A percentile compares a stretch with the other conserved stretches of the same genome.
These are phyloP conservation scores for Mucor racemosus DNA, from an alignment of 371 early-diverging fungal genomes.

Conservation along the genomic window DNA sequence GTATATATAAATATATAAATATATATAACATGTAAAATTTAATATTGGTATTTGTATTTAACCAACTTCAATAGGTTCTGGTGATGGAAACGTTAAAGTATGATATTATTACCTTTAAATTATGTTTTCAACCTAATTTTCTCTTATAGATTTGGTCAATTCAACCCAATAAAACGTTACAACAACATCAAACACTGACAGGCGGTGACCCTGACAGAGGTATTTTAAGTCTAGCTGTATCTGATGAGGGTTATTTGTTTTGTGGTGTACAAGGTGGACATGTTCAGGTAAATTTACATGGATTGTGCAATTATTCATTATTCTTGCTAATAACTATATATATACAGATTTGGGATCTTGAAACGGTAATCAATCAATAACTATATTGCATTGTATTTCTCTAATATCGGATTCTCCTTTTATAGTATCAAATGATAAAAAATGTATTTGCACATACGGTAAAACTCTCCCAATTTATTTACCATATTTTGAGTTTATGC, in stretches of 20 bases:
- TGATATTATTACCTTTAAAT: background rate
- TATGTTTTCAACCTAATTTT: background rate
- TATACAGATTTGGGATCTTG: constrained; percentile 78
- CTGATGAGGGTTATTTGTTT: constrained; percentile 72
- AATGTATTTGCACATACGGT: constrained; percentile 69
- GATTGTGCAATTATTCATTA: background rate
- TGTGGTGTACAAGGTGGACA: constrained; percentile 84
- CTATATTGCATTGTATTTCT: background rate
- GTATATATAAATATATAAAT: constrained; percentile 31
- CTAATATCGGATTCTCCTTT: constrained; percentile 11
- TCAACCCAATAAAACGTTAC: constrained; percentile 37
- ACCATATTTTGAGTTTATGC: background rate
- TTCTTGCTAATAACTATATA: background rate
- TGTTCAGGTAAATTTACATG: constrained; percentile 52
- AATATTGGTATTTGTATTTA: too few relatives aligned
- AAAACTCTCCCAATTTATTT: constrained; percentile 11
- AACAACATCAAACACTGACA: constrained; percentile 46
- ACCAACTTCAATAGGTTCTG: constrained; percentile 49
- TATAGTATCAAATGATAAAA: constrained; percentile 67
- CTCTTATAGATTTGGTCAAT: constrained; percentile 62
- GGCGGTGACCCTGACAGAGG: constrained; percentile 61
- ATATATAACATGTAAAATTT: background rate
- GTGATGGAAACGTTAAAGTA: constrained; percentile 77
- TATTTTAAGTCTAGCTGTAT: constrained; percentile 65
- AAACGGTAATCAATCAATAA: constrained; percentile 53